These are phyloP conservation scores for Wickerhamomyces silvicola DNA, from an alignment of 805 yeast species.

Conservation along the genomic window DNA sequence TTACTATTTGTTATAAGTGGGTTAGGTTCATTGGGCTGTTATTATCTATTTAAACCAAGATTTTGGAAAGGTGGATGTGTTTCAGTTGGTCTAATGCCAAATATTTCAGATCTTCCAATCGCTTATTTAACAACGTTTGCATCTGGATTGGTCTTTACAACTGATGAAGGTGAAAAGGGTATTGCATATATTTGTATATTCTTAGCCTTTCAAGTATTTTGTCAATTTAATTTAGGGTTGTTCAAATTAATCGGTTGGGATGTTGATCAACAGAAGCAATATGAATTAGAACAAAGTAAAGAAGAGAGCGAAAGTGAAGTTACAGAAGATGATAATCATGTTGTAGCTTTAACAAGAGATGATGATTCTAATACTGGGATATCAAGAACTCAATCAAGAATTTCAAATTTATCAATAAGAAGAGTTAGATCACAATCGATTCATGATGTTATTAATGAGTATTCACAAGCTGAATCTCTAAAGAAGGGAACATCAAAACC, in stretches of 20 bases:
- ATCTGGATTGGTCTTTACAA: constrained; percentile 52
- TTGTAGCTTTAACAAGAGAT: neutral
- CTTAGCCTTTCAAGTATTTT: constrained; percentile 36
- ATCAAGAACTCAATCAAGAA: neutral
- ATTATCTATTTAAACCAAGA: constrained; percentile 35
- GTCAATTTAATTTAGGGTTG: constrained; percentile 67
- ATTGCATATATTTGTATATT: constrained; percentile 76
- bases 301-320: neutral
- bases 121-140: constrained; percentile 60
- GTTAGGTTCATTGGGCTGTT: constrained; percentile 29
- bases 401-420: constrained; percentile 2
- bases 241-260: constrained; percentile 62
- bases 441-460: constrained; percentile 42
- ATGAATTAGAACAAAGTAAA: constrained; percentile 5
- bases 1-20: constrained; percentile 47
- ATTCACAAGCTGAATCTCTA: constrained; percentile 24
- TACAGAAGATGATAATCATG: neutral
- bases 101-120: constrained; percentile 67
- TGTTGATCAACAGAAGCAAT: constrained; percentile 34
- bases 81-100: constrained; percentile 66
- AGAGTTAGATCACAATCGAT: constrained; percentile 32
- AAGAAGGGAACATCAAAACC: constrained; percentile 11
- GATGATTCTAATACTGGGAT: too few relatives aligned
- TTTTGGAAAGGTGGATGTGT: constrained; percentile 66
- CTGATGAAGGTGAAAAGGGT: constrained; percentile 58